Percentiles rank a stretch among this genome's conserved stretches.
These are phyloP conservation scores for Trichoderma endophyticum DNA, from an alignment of 2,329 filamentous ascomycete species.

Conservation along the genomic window DNA sequence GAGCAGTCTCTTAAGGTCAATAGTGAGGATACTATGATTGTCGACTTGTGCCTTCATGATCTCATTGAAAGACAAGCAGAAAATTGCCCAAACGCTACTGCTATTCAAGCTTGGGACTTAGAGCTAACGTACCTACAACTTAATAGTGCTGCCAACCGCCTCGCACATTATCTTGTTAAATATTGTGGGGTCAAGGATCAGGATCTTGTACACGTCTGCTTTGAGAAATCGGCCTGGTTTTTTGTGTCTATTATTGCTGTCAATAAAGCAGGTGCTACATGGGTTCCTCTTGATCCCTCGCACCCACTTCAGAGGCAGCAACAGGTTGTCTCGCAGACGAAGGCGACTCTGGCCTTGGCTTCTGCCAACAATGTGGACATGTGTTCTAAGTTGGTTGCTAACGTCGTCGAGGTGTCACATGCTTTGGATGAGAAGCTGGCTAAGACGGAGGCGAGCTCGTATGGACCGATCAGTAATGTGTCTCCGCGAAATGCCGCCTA, in stretches of 20 bases:
- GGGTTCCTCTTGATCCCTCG: conserved; percentile 22
- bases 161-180: conserved; percentile 15
- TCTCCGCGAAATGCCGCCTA: conserved; percentile 20
- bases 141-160: conserved; percentile 7
- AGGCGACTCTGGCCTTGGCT: conserved; percentile 12
- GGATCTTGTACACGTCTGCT: conserved; percentile 27
- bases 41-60: conserved; percentile 17
- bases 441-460: background rate
- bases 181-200: background rate
- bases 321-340: conserved; percentile 19
- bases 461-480: background rate
- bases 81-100: background rate
- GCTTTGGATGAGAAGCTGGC: background rate
- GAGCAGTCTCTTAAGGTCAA: conserved; percentile 4
- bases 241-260: conserved; percentile 23
- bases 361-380: conserved; percentile 22
- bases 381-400: conserved; percentile 20
- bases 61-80: conserved; percentile 15
- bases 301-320: conserved; percentile 19
- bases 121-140: conserved; percentile 13
- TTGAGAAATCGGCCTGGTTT: conserved; percentile 29
- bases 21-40: conserved; percentile 1
- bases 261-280: conserved; percentile 22
- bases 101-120: conserved; percentile 21
- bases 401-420: conserved; percentile 17